Evolutionary conservation across 371 early-diverging fungal genomes (phyloP), one percentile per base, ranked within the genome.

Genomic region (Mortierella sp.): DNA sequence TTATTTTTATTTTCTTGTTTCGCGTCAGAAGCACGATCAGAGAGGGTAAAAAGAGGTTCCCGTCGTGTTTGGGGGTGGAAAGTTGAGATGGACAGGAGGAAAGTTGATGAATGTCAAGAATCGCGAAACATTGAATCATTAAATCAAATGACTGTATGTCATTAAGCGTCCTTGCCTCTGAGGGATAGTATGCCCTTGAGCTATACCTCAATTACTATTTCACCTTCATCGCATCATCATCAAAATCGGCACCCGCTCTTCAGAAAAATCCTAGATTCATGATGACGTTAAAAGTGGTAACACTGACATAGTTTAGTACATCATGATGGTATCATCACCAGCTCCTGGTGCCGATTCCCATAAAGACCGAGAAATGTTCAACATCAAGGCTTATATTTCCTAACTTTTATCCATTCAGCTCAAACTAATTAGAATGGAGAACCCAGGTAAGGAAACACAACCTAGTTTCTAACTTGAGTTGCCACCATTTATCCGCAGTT

Each of bases 371-470:
- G 47, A 47, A 47, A 47, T 47, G 47, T 4, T 22, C 22, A 22
- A 13, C 16, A 47, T 47, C 47, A 47, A 47, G n/a, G n/a, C n/a
- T 5, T 19, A 16, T 22, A 47, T 19, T 8, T 13, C 19, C 5
- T 19, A 47, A 19, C 19, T 22, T 14, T 14, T 47, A 16, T 47
- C 4, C 6, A 4, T 55, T 31, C 58, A 55, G 13, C 58, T 47
- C 31, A 47, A 47, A 19, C 16, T 47, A 19, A 19, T 47, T 19
- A 55, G 43, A 69, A 69, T 69, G 69, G 69, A 69, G 39, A 55
- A 69, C 58, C 69, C 69, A 40, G 69, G 69, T 69, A 47, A 53
- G 44, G 9, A 40, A 29, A 2, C 52, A 7, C 47, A 47, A 16
- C 1, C 47, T 14, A 47, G 47, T 3, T 45, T 10, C 14, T 45